A percentile compares a stretch with the other conserved stretches of the same genome.
phyloP scores from a whole-genome alignment of 2,329 filamentous ascomycete genomes.

The Rhynchosporium secalis region DNA sequence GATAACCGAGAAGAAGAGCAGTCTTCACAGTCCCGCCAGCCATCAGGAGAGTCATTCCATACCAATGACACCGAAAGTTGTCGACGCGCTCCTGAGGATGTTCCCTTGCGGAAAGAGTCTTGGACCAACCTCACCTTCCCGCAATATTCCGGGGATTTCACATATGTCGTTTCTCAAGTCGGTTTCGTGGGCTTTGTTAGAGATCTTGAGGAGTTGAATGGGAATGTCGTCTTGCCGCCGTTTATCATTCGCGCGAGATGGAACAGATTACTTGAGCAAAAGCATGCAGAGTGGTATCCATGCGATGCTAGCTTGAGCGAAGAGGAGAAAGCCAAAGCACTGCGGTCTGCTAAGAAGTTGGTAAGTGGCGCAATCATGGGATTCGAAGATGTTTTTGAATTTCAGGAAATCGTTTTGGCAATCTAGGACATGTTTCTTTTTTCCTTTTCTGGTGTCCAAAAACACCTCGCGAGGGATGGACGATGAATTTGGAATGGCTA shows the following conservation, averaged over 20 bases:
- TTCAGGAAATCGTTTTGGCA: too few relatives aligned
- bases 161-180: neutral
- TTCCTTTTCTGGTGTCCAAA: too few relatives aligned
- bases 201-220: neutral
- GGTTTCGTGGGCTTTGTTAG: neutral
- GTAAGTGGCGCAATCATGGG: neutral
- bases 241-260: neutral
- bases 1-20: neutral
- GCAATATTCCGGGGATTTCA: neutral
- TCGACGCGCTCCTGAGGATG: neutral
- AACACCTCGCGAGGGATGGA: too few relatives aligned
- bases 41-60: neutral
- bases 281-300: neutral
- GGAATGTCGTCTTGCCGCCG: neutral
- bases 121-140: neutral
- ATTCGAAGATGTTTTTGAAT: neutral
- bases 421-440: too few relatives aligned
- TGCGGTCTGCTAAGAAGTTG: neutral
- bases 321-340: neutral
- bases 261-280: neutral
- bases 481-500: too few relatives aligned
- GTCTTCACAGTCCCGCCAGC: neutral
- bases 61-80: neutral
- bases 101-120: too few relatives aligned
- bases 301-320: neutral